Conservation (phyloP, 2,329 filamentous ascomycete genomes). For the Fusarium lateritium region DNA sequence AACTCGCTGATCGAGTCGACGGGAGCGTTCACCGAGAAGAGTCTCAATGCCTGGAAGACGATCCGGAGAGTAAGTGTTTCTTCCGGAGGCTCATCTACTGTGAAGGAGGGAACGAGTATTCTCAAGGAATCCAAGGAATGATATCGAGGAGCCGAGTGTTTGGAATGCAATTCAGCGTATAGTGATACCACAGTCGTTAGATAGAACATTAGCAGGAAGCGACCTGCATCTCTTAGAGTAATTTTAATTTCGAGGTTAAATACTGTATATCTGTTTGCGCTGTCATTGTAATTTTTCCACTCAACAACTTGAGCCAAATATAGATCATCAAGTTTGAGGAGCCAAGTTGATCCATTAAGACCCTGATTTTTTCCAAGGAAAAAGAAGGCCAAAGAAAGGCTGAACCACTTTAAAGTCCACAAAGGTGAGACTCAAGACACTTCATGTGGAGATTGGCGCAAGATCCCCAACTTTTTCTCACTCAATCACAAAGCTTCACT, state of each 20-base stretch:
- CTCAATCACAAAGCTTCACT: conserved; percentile 32
- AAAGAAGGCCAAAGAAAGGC: conserved; percentile 30
- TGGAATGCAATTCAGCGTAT: conserved; percentile 25
- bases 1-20: conserved; percentile 46
- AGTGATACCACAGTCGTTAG: conserved; percentile 38
- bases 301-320: too few relatives aligned
- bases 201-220: conserved; percentile 43
- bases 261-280: too few relatives aligned
- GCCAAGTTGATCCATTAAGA: not conserved
- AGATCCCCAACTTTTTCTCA: conserved; percentile 32
- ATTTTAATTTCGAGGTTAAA: conserved; percentile 10
- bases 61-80: conserved; percentile 48
- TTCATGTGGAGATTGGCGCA: conserved; percentile 34
- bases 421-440: conserved; percentile 16
- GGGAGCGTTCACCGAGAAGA: conserved; percentile 40
- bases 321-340: not conserved
- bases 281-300: too few relatives aligned
- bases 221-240: conserved; percentile 46
- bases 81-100: conserved; percentile 33
- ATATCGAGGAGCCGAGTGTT: not conserved
- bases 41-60: conserved; percentile 43
- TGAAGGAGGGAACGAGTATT: conserved; percentile 22
- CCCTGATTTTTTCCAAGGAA: conserved; percentile 13
- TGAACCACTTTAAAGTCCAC: conserved; percentile 41
- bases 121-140: conserved; percentile 29